Base-by-base conservation (phyloP, 106 monocot species). In the Allium cepa region DNA sequence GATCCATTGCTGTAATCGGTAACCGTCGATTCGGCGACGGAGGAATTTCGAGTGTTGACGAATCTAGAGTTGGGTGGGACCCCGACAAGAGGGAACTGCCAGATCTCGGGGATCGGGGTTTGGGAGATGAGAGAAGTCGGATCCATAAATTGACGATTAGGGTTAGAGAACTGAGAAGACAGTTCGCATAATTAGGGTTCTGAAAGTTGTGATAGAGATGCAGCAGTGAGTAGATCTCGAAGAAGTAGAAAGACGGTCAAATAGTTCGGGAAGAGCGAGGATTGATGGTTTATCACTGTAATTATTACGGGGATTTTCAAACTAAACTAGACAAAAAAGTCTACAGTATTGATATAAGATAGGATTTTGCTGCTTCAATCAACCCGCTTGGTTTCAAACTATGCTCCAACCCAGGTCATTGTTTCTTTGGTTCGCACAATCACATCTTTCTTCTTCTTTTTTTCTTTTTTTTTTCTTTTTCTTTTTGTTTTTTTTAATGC, bases 1-100 rank as follows among this genome's bases (percentile, higher is more conserved):
- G 60, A 61, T 11, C 75, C 77, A 4, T 46, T 77, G 69, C 87
- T 84, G 68, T 87, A 81, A 63, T 84, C 87, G 56, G 91, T 87
- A 56, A 91, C 76, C 46, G 80, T 69, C 9, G 87, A 81, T 56
- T 71, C 91, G 49, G 78, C 87, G 47, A 66, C 60, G 46, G 80
- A 78, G 4, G 53, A 77, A 48, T 84, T 82, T 15, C 79, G 67
- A 17, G 11, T 28, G 9, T 66, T 73, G 16, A 64, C 22, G 36
- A 36, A 36, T 16, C 59, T 72, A 7, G 63, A 8, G 16, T 45
- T 48, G 26, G 71, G 49, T 3, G 55, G 57, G 17, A 36, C 55
- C 50, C 71, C 71, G 17, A 48, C 61, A 52, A 63, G 13, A 12
- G 72, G 72, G 46, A 72, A 72, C 63, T 63, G 78, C 71, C 70